A percentile compares a stretch with the other conserved stretches of the same genome.
These are phyloP conservation scores for Cercospora canescens DNA, from an alignment of 2,329 filamentous ascomycete species.

Conservation along the genomic window DNA sequence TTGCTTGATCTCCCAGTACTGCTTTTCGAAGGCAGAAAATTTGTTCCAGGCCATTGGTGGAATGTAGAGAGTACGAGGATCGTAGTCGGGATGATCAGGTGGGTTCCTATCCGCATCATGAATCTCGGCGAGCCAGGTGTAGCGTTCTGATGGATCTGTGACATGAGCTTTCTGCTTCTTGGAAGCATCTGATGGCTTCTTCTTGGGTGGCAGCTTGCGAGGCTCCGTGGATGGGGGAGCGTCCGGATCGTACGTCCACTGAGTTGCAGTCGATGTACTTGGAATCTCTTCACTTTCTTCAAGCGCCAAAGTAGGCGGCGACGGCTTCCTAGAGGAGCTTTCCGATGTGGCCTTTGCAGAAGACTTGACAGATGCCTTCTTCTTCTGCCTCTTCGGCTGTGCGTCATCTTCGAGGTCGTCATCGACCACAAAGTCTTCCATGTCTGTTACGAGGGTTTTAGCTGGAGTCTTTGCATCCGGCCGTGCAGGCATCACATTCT, in stretches of 20 bases:
- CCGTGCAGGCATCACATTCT: not conserved
- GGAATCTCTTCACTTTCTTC: constrained; percentile 54
- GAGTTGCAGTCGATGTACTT: constrained; percentile 68
- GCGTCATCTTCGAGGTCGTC: constrained; percentile 77
- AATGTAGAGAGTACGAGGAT: constrained; percentile 87
- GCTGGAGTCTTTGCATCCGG: constrained; percentile 4
- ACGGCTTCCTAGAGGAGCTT: constrained; percentile 44
- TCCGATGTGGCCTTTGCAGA: constrained; percentile 40
- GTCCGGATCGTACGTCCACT: constrained; percentile 76
- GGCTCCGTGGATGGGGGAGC: constrained; percentile 54
- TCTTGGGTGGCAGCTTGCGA: constrained; percentile 40
- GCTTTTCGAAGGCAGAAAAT: constrained; percentile 94
- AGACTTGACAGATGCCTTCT: constrained; percentile 50
- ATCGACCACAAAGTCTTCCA: constrained; percentile 84
- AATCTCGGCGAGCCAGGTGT: constrained; percentile 86
- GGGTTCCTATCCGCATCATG: constrained; percentile 81
- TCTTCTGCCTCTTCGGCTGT: constrained; percentile 64
- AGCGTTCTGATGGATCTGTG: constrained; percentile 80
- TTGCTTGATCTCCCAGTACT: constrained; percentile 99
- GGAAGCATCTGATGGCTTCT: constrained; percentile 31
- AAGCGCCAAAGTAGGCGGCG: constrained; percentile 43
- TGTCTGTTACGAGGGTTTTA: constrained; percentile 50
- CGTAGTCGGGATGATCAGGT: constrained; percentile 80
- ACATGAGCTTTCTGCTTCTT: constrained; percentile 68
- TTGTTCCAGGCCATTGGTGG: constrained; percentile 76